These are phyloP conservation scores for Amoebophrya sp. DNA, from an alignment of 169 alveolate species.

Conservation along the genomic window DNA sequence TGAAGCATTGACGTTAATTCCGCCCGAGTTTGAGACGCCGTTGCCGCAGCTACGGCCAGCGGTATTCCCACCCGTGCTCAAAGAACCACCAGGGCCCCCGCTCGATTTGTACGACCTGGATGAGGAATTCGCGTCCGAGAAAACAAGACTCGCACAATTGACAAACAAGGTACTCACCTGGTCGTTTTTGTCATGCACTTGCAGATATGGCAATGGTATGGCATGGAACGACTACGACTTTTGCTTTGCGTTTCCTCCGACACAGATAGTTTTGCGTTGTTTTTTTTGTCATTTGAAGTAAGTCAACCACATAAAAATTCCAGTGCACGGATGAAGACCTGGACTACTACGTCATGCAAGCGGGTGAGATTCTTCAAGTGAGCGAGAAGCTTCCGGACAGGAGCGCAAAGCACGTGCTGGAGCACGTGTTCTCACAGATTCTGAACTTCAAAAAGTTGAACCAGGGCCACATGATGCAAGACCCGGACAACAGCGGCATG, in stretches of 20 bases:
- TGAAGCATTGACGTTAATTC: not conserved
- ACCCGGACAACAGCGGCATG: no score
- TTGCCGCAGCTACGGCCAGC: not conserved
- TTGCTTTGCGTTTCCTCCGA: no score
- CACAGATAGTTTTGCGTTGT: no score
- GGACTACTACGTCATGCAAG: not conserved
- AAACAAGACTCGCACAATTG: not conserved
- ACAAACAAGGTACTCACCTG: not conserved
- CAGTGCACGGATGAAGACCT: conserved; percentile 5
- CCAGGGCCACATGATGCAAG: no score
- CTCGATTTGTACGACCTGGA: not conserved
- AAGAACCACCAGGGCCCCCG: not conserved
- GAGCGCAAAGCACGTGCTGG: not conserved
- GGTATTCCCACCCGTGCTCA: not conserved
- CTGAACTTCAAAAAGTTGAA: conserved; percentile 2
- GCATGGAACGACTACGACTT: no score
- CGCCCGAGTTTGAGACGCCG: not conserved
- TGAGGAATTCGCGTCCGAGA: not conserved
- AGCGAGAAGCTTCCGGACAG: not conserved
- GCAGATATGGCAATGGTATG: no score
- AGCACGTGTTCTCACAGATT: not conserved
- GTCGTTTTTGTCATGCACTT: not conserved
- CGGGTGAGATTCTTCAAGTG: not conserved
- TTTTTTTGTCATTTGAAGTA: no score
- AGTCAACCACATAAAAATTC: not conserved